These are phyloP conservation scores for Pinus taeda DNA, from an alignment of 75 land plant species.

Conservation along the genomic window DNA sequence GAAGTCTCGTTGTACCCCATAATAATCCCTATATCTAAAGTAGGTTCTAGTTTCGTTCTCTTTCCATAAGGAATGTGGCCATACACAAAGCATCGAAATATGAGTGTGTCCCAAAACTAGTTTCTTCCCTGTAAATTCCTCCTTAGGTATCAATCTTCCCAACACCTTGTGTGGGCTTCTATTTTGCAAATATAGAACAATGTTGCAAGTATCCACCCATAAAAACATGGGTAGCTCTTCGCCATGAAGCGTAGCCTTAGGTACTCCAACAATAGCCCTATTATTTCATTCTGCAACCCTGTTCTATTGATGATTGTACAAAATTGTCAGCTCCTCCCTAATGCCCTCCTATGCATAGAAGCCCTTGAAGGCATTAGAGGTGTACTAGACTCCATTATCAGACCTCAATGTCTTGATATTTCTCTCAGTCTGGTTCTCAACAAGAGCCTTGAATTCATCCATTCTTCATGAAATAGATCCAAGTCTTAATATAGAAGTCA, in stretches of 20 bases:
- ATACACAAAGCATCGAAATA: not conserved
- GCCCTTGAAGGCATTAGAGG: too few relatives aligned
- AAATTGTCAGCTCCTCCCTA: too few relatives aligned
- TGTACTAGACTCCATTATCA: slow-evolving; percentile 8
- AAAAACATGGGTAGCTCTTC: too few relatives aligned
- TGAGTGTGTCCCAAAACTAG: not conserved
- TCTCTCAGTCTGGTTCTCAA: not conserved
- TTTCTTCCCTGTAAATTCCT: not conserved
- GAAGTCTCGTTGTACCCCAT: not conserved
- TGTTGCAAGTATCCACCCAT: too few relatives aligned
- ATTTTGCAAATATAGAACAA: slow-evolving; percentile 6
- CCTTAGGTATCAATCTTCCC: not conserved
- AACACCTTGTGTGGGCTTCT: not conserved
- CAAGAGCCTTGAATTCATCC: slow-evolving; percentile 3
- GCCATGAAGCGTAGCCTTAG: too few relatives aligned
- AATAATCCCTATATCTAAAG: not conserved
- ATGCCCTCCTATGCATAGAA: too few relatives aligned
- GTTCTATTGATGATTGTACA: too few relatives aligned
- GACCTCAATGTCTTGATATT: too few relatives aligned
- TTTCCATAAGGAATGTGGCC: not conserved
- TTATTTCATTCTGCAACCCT: too few relatives aligned
- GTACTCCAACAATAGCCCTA: too few relatives aligned
- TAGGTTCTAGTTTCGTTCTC: not conserved
- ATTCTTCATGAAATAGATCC: not conserved
- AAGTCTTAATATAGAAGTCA: slow-evolving; percentile 8